A percentile compares a stretch with the other conserved stretches of the same genome.
phyloP scores from a whole-genome alignment of 2,329 filamentous ascomycete genomes.

The Didymella lethalis region DNA sequence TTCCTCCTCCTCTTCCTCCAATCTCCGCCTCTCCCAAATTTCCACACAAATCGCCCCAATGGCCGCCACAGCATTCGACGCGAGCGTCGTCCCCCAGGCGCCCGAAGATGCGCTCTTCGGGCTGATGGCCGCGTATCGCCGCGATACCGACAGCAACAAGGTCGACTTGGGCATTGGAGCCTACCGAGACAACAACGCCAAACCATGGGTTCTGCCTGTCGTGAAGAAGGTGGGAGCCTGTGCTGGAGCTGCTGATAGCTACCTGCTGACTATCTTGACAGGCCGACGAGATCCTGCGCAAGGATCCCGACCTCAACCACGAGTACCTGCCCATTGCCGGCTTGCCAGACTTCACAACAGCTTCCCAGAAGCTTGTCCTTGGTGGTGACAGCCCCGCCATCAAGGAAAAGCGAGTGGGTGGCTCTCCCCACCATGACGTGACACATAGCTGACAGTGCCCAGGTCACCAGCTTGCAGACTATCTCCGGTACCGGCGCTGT shows the following conservation, averaged over 20 bases:
- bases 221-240: conserved; percentile 83
- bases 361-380: conserved; percentile 89
- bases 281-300: conserved; percentile 89
- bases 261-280: conserved; percentile 53
- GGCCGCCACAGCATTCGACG: conserved; percentile 73
- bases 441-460: conserved; percentile 40
- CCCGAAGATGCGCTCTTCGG: conserved; percentile 96
- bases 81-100: conserved; percentile 82
- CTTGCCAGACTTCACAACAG: conserved; percentile 82
- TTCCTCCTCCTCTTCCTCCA: conserved; percentile 33
- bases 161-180: conserved; percentile 95
- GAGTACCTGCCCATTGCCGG: conserved; percentile 98
- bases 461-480: conserved; percentile 82
- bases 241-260: conserved; percentile 1
- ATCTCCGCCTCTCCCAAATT: conserved; percentile 63
- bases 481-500: conserved; percentile 97
- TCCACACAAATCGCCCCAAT: conserved; percentile 74
- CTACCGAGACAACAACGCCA: conserved; percentile 92
- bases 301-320: conserved; percentile 91
- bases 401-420: conserved; percentile 75
- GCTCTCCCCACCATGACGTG: conserved; percentile 28
- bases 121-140: conserved; percentile 84
- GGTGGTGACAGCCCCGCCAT: conserved; percentile 82
- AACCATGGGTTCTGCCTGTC: conserved; percentile 96
- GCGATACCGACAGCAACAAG: conserved; percentile 79